Percentiles rank a stretch among this genome's conserved stretches.
Evolutionary conservation across 495 filamentous ascomycete species (phyloP).

Genomic region (Tetracladium marchalianum): DNA sequence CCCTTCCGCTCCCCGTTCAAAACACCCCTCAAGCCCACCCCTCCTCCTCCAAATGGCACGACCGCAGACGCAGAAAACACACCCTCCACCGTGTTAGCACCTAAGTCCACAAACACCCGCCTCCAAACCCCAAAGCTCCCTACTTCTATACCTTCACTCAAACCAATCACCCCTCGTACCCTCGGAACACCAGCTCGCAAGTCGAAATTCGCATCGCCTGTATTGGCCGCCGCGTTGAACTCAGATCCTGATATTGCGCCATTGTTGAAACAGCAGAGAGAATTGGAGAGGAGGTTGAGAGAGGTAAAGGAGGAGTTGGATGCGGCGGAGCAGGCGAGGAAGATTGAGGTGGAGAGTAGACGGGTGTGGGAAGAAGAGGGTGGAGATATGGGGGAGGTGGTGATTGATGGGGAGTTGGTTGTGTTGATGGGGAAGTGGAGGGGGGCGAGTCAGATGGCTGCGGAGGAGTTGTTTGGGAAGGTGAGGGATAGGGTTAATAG

Average conservation of each 20-base stretch:
- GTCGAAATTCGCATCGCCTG: slow-evolving; percentile 13
- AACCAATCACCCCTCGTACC: not conserved
- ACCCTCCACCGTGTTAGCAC: slow-evolving; percentile 4
- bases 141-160: not conserved
- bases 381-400: slow-evolving; percentile 4
- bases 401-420: slow-evolving; percentile 16
- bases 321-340: slow-evolving; percentile 16
- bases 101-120: slow-evolving; percentile 5
- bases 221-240: slow-evolving; percentile 14
- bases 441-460: slow-evolving; percentile 30
- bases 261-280: slow-evolving; percentile 13
- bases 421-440: slow-evolving; percentile 27
- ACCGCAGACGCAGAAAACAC: slow-evolving; percentile 8
- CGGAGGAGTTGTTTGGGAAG: slow-evolving; percentile 36
- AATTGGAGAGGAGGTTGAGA: slow-evolving; percentile 18
- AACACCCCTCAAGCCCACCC: slow-evolving; percentile 41
- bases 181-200: slow-evolving; percentile 1
- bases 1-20: slow-evolving; percentile 62
- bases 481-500: slow-evolving; percentile 35
- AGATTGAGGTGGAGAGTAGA: slow-evolving; percentile 15
- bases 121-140: not conserved
- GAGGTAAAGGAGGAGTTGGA: slow-evolving; percentile 21
- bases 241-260: slow-evolving; percentile 17
- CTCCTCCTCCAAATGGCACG: slow-evolving; percentile 1
- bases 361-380: slow-evolving; percentile 1